Percentiles rank a stretch among this genome's conserved stretches.
Conservation (phyloP, 768 basidiomycete genomes). For the Rhizopogon vulgaris region DNA sequence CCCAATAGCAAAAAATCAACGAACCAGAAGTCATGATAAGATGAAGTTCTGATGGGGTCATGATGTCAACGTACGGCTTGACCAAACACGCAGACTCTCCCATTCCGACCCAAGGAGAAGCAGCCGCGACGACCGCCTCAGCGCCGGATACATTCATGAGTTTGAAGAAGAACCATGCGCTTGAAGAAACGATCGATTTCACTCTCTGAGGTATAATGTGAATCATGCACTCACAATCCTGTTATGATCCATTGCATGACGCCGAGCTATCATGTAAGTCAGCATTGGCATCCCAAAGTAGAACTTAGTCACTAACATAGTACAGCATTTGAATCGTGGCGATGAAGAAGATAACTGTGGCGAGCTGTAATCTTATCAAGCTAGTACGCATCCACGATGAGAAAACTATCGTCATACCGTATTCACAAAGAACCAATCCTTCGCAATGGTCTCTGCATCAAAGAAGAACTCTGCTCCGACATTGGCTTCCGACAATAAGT, state of each 20-base stretch:
- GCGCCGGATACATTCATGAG: conserved; percentile 90
- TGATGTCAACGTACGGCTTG: conserved; percentile 74
- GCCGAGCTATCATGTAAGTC: conserved; percentile 41
- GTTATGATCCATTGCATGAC: conserved; percentile 93
- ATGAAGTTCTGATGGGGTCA: conserved; percentile 85
- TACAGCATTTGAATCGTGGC: conserved; percentile 91
- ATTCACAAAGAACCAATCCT: conserved; percentile 84
- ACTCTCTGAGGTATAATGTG: background rate
- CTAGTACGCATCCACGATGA: background rate
- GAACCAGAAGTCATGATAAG: conserved; percentile 80
- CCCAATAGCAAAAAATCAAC: conserved; percentile 6
- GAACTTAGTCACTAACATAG: conserved; percentile 34
- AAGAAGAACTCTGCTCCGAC: conserved; percentile 83
- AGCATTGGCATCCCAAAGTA: background rate
- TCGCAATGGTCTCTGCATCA: conserved; percentile 51
- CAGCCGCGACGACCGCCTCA: conserved; percentile 87
- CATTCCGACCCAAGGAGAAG: conserved; percentile 91
- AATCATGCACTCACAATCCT: conserved; percentile 53
- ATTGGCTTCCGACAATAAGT: conserved; percentile 65
- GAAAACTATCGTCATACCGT: conserved; percentile 37
- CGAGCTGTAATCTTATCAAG: conserved; percentile 35
- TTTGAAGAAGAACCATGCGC: conserved; percentile 93
- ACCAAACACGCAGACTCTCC: conserved; percentile 87
- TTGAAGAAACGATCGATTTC: conserved; percentile 17
- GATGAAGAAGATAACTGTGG: conserved; percentile 89